phyloP scores from a whole-genome alignment of 306 rosid genomes.

The Cicer cuneatum region DNA sequence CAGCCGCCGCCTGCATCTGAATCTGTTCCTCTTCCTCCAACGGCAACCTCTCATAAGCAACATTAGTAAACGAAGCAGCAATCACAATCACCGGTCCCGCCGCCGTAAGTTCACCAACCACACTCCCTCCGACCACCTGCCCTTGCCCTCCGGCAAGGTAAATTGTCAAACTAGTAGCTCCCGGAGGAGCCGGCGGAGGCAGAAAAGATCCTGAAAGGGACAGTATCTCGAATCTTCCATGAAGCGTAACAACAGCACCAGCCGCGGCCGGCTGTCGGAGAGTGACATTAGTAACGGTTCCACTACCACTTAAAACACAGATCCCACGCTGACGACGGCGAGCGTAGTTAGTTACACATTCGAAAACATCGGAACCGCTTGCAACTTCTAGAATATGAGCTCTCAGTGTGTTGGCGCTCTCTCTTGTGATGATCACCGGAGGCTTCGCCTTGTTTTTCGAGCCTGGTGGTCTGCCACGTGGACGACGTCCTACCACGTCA shows the following conservation, averaged over 20 bases:
- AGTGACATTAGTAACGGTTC: constrained; percentile 84
- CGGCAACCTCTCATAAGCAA: constrained; percentile 89
- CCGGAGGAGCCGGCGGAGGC: constrained; percentile 97
- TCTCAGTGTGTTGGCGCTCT: constrained; percentile 89
- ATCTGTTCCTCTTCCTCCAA: constrained; percentile 71
- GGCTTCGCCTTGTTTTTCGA: constrained; percentile 89
- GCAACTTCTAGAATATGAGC: constrained; percentile 90
- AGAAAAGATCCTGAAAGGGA: constrained; percentile 87
- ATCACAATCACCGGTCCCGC: constrained; percentile 92
- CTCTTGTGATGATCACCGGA: constrained; percentile 86
- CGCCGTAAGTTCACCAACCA: constrained; percentile 81
- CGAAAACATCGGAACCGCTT: constrained; percentile 83
- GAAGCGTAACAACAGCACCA: constrained; percentile 75
- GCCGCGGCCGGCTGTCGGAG: constrained; percentile 82
- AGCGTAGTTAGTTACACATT: constrained; percentile 78
- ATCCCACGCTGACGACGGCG: constrained; percentile 96
- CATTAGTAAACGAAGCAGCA: constrained; percentile 90
- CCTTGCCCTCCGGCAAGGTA: constrained; percentile 92
- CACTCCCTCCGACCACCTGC: constrained; percentile 91
- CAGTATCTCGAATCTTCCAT: constrained; percentile 92
- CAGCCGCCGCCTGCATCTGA: constrained; percentile 54
- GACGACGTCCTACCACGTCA: constrained; percentile 65
- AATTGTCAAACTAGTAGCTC: constrained; percentile 81
- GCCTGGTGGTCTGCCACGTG: constrained; percentile 85
- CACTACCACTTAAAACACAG: constrained; percentile 84